Percentiles rank a stretch among this genome's conserved stretches.
phyloP scores from a whole-genome alignment of 345 rosid species.

The Heritiera fomes region DNA sequence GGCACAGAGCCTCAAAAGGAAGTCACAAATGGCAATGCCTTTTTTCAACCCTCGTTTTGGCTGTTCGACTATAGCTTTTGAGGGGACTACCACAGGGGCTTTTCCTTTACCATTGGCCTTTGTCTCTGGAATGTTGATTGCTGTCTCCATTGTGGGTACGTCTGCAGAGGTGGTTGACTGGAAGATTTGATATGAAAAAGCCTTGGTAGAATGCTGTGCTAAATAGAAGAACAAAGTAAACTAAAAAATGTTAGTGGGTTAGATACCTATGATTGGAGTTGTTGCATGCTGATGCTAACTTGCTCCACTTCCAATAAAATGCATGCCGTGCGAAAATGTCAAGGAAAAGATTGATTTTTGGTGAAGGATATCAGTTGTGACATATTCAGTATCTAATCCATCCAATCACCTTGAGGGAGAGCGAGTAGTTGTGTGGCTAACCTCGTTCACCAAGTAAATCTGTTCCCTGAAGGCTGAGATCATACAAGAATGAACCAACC shows the following conservation, averaged over 20 bases:
- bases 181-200: not conserved
- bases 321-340: not conserved
- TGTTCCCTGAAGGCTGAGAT: not conserved
- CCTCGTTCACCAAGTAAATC: not conserved
- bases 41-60: conserved; percentile 37
- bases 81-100: conserved; percentile 15
- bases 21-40: conserved; percentile 48
- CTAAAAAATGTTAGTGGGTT: conserved; percentile 19
- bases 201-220: not conserved
- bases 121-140: conserved; percentile 23
- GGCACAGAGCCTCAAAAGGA: conserved; percentile 45
- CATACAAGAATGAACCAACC: not conserved
- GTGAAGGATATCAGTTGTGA: not conserved
- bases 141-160: conserved; percentile 30
- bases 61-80: not conserved
- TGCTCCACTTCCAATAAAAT: conserved; percentile 31
- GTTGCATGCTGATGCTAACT: conserved; percentile 38
- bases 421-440: not conserved
- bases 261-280: conserved; percentile 25
- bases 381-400: too few relatives aligned
- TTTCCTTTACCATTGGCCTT: conserved; percentile 30
- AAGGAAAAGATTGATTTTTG: not conserved
- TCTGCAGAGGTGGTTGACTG: not conserved
- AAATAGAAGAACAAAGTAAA: conserved; percentile 9
- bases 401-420: not conserved